A percentile compares a stretch with the other conserved stretches of the same genome.
Evolutionary conservation across 1,139 yeast genomes (phyloP).

Genomic region (Blastobotrys serpentis): DNA sequence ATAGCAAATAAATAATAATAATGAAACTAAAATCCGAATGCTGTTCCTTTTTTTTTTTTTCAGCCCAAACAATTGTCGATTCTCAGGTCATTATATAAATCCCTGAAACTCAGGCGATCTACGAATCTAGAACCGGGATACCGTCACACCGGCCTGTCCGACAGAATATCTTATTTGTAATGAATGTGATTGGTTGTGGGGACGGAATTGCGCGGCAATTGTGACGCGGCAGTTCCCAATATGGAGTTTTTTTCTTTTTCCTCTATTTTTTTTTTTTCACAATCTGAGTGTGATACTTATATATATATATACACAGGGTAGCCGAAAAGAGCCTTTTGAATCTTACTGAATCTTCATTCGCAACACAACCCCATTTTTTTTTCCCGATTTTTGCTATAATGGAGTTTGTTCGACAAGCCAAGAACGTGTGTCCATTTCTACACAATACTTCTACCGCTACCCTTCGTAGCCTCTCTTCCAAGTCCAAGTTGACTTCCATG

Average conservation of each 20-base stretch:
- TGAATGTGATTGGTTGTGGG: background rate
- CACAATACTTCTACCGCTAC: conserved; percentile 60
- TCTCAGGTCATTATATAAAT: background rate
- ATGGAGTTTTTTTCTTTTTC: background rate
- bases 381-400: conserved; percentile 38
- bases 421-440: conserved; percentile 83
- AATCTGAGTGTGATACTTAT: background rate
- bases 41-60: too few relatives aligned
- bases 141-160: background rate
- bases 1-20: too few relatives aligned
- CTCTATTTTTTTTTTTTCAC: background rate
- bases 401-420: conserved; percentile 82
- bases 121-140: background rate
- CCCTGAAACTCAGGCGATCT: too few relatives aligned
- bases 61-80: background rate
- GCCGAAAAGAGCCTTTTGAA: background rate
- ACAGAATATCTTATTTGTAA: background rate
- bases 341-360: too few relatives aligned
- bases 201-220: background rate
- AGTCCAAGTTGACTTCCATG: conserved; percentile 47
- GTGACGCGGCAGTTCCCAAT: background rate
- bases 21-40: too few relatives aligned
- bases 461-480: conserved; percentile 41
- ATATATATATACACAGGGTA: background rate
- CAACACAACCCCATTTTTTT: conserved; percentile 4